Base-by-base conservation (phyloP, 2,329 filamentous ascomycete genomes). In the Penicillium corylophilum region DNA sequence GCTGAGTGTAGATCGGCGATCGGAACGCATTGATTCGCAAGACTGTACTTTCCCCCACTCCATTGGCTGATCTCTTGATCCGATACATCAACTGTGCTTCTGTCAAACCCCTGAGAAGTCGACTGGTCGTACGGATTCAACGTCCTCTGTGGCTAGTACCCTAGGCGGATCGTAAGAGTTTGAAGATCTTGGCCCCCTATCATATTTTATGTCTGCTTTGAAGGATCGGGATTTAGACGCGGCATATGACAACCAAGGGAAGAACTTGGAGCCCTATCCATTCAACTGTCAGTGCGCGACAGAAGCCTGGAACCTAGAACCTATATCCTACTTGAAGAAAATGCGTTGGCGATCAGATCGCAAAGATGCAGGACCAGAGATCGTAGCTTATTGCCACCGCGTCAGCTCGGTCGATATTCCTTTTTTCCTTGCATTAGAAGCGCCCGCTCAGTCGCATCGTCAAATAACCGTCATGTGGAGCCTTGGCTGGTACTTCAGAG, bases 371-470 rank as follows among this genome's bases (percentile, higher is more conserved):
- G 42, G 40, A 45, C 51, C 33, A 50, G 45, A 58, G 46, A 56
- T 57, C 53, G 52, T 43, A 50, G 40, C 33, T 36, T 53, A 60
- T 63, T 59, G 60, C 60, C 60, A 63, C 60, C 54, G 36, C 29
- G 23, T 53, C 47, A 40, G 49, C 39, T 51, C 56, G 42, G 50
- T 49, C 48, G 54, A 51, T 57, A 55, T 56, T 53, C 41, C 18
- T 28, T 50, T 60, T 56, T 53, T 59, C 60, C 60, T 63, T 63
- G 60, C 60, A 61, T 60, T 44, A 53, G 51, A 44, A 49, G 36
- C 38, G 31, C 48, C 26, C 26, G 20, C 44, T 44, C 42, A 48
- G 40, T 47, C 35, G 31, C 23, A 52, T 44, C 28, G 31, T 42
- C 55, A 51, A 35, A 45, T 15, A 46, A 44, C 31, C 28, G 31